Conservation (phyloP, 768 basidiomycete species). For the Trametes cubensis region DNA sequence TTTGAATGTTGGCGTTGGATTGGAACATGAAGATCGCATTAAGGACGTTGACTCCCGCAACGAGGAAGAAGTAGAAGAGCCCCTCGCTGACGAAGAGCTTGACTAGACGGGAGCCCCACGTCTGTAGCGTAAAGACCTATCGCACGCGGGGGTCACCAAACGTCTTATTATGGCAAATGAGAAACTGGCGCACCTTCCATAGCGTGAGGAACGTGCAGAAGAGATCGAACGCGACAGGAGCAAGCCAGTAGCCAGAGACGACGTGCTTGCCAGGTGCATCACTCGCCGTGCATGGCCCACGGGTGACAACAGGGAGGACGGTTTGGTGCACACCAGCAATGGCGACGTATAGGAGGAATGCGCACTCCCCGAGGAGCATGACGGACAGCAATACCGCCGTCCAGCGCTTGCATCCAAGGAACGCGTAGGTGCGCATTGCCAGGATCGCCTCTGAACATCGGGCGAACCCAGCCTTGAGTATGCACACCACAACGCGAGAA, state of each 20-base stretch:
- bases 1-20: slow-evolving; percentile 14
- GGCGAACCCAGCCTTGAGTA: not conserved
- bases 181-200: not conserved
- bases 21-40: slow-evolving; percentile 21
- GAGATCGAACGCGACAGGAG: slow-evolving; percentile 15
- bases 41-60: slow-evolving; percentile 15
- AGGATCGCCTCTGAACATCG: slow-evolving; percentile 10
- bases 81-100: slow-evolving; percentile 16
- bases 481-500: not conserved
- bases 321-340: slow-evolving; percentile 16
- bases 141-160: not conserved
- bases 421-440: slow-evolving; percentile 13
- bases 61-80: slow-evolving; percentile 15
- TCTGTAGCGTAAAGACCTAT: slow-evolving; percentile 3
- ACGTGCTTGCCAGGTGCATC: slow-evolving; percentile 12
- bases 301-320: slow-evolving; percentile 12
- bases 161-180: no score
- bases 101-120: slow-evolving; percentile 8
- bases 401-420: slow-evolving; percentile 13
- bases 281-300: slow-evolving; percentile 11
- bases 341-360: slow-evolving; percentile 9
- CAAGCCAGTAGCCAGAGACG: slow-evolving; percentile 16
- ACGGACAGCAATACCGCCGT: not conserved
- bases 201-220: slow-evolving; percentile 19
- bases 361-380: slow-evolving; percentile 14